Conservation (phyloP, 805 yeast genomes). For the Kluyveromyces nonfermentans region DNA sequence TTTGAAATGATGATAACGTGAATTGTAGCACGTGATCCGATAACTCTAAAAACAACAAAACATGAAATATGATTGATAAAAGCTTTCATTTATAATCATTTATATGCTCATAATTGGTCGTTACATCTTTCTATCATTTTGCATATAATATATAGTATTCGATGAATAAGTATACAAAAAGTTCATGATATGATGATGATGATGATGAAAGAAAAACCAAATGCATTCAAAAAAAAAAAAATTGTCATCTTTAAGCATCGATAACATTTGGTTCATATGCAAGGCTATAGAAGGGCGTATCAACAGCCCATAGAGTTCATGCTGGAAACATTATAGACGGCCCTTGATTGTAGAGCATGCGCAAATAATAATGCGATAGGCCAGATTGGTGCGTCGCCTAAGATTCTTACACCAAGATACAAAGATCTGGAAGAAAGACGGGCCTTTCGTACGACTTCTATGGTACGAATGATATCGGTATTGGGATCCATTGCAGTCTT, state of each 20-base stretch:
- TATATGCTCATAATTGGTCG: neutral
- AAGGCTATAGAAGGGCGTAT: neutral
- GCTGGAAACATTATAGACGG: slow-evolving; percentile 29
- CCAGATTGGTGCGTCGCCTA: slow-evolving; percentile 85
- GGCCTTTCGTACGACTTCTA: slow-evolving; percentile 40
- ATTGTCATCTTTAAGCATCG: no score
- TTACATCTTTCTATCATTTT: neutral
- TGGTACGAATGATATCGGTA: slow-evolving; percentile 34
- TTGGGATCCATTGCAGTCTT: slow-evolving; percentile 39
- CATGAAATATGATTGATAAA: no score
- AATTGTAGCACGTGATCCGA: neutral
- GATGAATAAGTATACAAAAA: neutral
- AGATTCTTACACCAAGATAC: slow-evolving; percentile 62
- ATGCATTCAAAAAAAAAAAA: neutral
- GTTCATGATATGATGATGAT: neutral
- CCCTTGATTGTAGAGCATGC: slow-evolving; percentile 64
- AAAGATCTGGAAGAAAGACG: slow-evolving; percentile 48
- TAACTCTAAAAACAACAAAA: no score
- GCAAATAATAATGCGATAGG: slow-evolving; percentile 73
- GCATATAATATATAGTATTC: neutral
- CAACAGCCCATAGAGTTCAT: neutral
- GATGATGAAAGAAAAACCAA: neutral
- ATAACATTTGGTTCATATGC: no score
- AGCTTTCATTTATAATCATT: neutral
- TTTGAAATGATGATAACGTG: no score